These are phyloP conservation scores for Clarireedia sp. DNA, from an alignment of 2,329 filamentous ascomycete species.

Conservation along the genomic window DNA sequence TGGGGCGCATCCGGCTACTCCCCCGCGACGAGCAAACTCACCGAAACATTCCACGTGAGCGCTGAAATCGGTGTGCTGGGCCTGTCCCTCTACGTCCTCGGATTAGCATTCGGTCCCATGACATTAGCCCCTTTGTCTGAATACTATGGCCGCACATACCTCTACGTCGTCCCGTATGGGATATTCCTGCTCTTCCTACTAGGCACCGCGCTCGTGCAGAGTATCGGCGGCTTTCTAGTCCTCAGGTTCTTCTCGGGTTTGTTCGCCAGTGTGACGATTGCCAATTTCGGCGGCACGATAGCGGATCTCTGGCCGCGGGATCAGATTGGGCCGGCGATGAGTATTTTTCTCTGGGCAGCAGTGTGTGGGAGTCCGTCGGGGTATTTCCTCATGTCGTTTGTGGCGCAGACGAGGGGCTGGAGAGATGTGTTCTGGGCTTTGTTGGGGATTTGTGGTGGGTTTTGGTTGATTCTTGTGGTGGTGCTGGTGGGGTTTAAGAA, in stretches of 20 bases:
- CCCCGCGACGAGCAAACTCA: conserved; percentile 35
- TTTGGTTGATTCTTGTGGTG: conserved; percentile 11
- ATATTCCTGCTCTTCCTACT: conserved; percentile 37
- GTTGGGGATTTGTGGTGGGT: conserved; percentile 12
- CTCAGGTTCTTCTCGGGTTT: conserved; percentile 38
- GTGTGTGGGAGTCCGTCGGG: conserved; percentile 36
- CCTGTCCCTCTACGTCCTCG: conserved; percentile 39
- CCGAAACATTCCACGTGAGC: conserved; percentile 34
- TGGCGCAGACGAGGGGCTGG: conserved; percentile 9
- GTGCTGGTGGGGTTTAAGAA: conserved; percentile 2
- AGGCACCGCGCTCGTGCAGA: conserved; percentile 36
- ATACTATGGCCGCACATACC: conserved; percentile 36
- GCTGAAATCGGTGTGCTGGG: conserved; percentile 36
- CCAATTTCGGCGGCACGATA: conserved; percentile 33
- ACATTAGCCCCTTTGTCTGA: conserved; percentile 31
- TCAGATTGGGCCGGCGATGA: conserved; percentile 29
- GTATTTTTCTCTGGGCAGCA: conserved; percentile 37
- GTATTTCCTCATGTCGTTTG: conserved; percentile 14
- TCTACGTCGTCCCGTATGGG: conserved; percentile 44
- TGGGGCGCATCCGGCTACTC: conserved; percentile 42
- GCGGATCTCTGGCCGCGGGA: conserved; percentile 18
- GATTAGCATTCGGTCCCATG: conserved; percentile 34
- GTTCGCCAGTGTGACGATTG: conserved; percentile 33
- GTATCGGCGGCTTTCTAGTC: conserved; percentile 34
- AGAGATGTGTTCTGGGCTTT: conserved; percentile 15